Base-by-base conservation (phyloP, 108 stramenopile species). In the Cyclotella atomus region DNA sequence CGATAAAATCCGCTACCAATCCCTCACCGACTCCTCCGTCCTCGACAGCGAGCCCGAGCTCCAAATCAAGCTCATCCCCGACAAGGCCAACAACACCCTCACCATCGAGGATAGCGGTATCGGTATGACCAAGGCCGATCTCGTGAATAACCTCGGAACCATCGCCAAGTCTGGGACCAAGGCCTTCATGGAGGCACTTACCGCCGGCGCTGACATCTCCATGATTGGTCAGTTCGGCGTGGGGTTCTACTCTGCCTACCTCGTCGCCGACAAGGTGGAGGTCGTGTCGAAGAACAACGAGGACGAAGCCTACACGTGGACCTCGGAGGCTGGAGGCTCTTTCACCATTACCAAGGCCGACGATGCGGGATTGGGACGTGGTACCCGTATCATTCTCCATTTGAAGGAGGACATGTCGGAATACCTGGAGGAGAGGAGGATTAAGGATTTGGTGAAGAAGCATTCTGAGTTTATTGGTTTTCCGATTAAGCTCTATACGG, bases 181-280 rank as follows among this genome's bases (percentile, higher is more conserved):
- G 94, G 95, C 96, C 20, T 99, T 99, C 85, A 99, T 99, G 99
- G 99, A 99, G 92, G 99, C 98, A 21, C 89, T 99, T 36, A 83
- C 91, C 43, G 98, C 98, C 66, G 99, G 99, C 30, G 99, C 99
- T 17, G 99, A 99, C 65, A 99, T 99, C 77, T 94, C 92, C 82
- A 99, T 99, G 98, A 99, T 99, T 85, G 99, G 99, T 45, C 99
- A 99, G 84, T 99, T 99, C 87, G 99, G 99, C 69, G 99, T 99
- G 38, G 99, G 99, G 75, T 99, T 99, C 91, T 99, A 99, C 92
- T 99, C 98, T 9, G 98, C 99, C 33, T 99, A 98, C 87, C 87
- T 99, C 55, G 99, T 99, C 30, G 99, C 99, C 27, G 99, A 99
- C 73, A 92, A 90, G 82, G 99, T 99, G 34, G 95, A 91, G 65